These are phyloP conservation scores for Ceriops tagal DNA, from an alignment of 345 rosid species.

Conservation along the genomic window DNA sequence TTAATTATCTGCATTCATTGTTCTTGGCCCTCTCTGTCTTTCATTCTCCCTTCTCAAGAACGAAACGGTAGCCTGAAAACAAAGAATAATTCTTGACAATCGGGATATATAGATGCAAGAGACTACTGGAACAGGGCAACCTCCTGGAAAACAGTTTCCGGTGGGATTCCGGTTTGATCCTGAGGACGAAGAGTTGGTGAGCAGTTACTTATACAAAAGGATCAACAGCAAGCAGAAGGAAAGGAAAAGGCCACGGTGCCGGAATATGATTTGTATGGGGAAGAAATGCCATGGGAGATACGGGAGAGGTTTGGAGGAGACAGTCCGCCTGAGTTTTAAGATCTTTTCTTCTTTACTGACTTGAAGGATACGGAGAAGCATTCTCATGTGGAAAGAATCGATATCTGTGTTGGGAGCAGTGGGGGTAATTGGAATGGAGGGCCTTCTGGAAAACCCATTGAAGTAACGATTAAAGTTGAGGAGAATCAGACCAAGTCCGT, in stretches of 20 bases:
- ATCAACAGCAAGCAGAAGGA: not conserved
- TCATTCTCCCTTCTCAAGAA: too few relatives aligned
- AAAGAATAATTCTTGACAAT: too few relatives aligned
- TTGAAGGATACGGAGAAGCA: not conserved
- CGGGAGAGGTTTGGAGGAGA: not conserved
- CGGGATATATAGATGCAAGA: too few relatives aligned
- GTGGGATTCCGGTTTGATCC: not conserved
- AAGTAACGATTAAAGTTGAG: not conserved
- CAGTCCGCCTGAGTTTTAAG: not conserved
- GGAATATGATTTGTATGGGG: not conserved
- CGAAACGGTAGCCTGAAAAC: too few relatives aligned
- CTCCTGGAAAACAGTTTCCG: not conserved
- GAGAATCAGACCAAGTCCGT: too few relatives aligned
- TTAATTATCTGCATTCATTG: too few relatives aligned
- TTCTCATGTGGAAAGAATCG: not conserved
- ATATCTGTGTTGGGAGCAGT: not conserved
- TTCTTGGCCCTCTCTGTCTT: too few relatives aligned
- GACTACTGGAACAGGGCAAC: too few relatives aligned
- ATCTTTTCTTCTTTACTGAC: not conserved
- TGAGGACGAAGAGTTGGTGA: not conserved
- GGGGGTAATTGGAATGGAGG: not conserved
- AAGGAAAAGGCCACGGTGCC: not conserved
- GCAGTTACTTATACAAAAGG: not conserved
- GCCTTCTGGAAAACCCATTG: not conserved
- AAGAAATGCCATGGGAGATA: not conserved